A percentile compares a stretch with the other conserved stretches of the same genome.
Evolutionary conservation across 306 rosid species (phyloP).

Genomic region (Ochetophila trinervis): DNA sequence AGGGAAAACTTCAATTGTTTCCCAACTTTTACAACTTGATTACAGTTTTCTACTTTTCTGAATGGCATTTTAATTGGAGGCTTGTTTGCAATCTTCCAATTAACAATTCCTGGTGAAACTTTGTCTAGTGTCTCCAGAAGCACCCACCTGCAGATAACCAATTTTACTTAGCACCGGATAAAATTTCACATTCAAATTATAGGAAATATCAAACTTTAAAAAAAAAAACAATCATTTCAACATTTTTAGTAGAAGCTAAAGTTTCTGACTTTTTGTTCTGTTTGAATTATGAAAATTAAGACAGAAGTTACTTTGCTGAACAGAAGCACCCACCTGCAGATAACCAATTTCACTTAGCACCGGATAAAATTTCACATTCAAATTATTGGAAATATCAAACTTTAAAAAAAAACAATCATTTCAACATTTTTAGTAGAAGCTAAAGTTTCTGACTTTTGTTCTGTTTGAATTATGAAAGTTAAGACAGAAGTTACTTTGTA

Average conservation of each 20-base stretch:
- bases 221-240: background rate
- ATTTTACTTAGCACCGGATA: constrained; percentile 9
- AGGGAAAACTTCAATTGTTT: constrained; percentile 85
- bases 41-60: constrained; percentile 96
- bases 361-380: background rate
- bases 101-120: constrained; percentile 85
- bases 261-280: background rate
- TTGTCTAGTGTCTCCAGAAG: constrained; percentile 88
- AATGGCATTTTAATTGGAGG: constrained; percentile 99
- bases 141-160: constrained; percentile 63
- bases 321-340: constrained; percentile 82
- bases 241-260: background rate
- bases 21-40: constrained; percentile 91
- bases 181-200: background rate
- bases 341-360: constrained; percentile 11
- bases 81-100: constrained; percentile 91
- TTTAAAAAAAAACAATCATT: background rate
- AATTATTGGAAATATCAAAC: background rate
- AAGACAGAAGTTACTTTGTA: background rate
- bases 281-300: constrained; percentile 2
- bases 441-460: background rate
- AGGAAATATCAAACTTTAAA: background rate
- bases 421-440: background rate
- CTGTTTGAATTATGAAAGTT: constrained; percentile 4
- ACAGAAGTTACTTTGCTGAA: background rate